Evolutionary conservation across 148 eudicot species (phyloP).

Genomic region (Camellia sinensis): DNA sequence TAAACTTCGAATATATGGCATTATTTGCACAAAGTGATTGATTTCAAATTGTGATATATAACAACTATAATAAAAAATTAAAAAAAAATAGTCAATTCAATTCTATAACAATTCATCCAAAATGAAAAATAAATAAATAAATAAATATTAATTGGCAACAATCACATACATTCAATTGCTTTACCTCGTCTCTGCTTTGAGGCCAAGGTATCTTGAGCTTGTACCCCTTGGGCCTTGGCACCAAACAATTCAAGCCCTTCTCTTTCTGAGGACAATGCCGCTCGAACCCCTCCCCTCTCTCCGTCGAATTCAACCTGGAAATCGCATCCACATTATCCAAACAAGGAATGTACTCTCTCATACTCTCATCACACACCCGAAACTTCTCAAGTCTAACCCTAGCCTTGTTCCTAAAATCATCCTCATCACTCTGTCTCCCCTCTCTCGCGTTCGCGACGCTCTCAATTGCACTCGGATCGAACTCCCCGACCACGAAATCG

Average conservation of each 20-base stretch:
- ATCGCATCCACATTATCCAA: constrained; percentile 54
- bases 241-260: constrained; percentile 55
- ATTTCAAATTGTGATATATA: neutral
- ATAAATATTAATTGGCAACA: neutral
- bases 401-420: neutral
- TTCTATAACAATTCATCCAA: neutral
- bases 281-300: constrained; percentile 50
- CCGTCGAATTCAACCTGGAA: constrained; percentile 36
- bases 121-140: neutral
- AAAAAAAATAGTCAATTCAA: neutral
- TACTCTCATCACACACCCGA: constrained; percentile 42
- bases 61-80: neutral
- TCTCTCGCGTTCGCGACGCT: constrained; percentile 17
- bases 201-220: constrained; percentile 58
- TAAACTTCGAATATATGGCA: neutral
- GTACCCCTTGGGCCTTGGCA: constrained; percentile 55
- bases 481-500: constrained; percentile 50
- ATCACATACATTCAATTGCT: neutral
- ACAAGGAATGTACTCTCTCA: constrained; percentile 61
- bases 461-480: constrained; percentile 27
- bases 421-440: constrained; percentile 18
- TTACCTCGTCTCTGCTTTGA: constrained; percentile 61
- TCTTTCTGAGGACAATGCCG: constrained; percentile 57
- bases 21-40: neutral
- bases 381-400: constrained; percentile 41